These are phyloP conservation scores for Aspergillus nomiae DNA, from an alignment of 2,329 filamentous ascomycete genomes.

Conservation along the genomic window DNA sequence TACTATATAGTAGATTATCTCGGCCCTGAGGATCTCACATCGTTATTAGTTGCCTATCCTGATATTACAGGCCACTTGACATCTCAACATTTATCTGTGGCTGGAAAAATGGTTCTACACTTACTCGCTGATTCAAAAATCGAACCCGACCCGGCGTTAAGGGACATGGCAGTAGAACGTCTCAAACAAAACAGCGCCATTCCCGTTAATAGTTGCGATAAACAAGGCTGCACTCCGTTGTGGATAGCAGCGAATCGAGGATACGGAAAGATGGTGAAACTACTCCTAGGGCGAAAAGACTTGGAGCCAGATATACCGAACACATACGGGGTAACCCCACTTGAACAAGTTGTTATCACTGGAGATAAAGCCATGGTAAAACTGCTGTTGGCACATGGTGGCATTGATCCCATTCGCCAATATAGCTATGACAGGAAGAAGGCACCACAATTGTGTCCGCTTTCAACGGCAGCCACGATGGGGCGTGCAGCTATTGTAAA, in stretches of 20 bases:
- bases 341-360: not conserved
- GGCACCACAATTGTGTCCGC: not conserved
- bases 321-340: not conserved
- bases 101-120: not conserved
- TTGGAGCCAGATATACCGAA: not conserved
- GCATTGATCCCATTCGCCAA: not conserved
- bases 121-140: not conserved
- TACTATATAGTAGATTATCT: too few relatives aligned
- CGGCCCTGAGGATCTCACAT: too few relatives aligned
- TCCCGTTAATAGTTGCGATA: not conserved
- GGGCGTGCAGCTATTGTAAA: not conserved
- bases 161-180: not conserved
- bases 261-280: not conserved
- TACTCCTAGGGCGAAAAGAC: not conserved
- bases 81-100: too few relatives aligned
- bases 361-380: not conserved
- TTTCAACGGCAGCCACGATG: not conserved
- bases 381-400: not conserved
- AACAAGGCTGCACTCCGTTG: not conserved
- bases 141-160: too few relatives aligned
- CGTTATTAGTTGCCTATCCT: too few relatives aligned
- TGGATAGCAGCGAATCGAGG: not conserved
- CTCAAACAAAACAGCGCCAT: not conserved
- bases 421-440: too few relatives aligned
- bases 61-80: not conserved